Conservation (phyloP, 768 basidiomycete genomes). For the Exsudoporus frostii region DNA sequence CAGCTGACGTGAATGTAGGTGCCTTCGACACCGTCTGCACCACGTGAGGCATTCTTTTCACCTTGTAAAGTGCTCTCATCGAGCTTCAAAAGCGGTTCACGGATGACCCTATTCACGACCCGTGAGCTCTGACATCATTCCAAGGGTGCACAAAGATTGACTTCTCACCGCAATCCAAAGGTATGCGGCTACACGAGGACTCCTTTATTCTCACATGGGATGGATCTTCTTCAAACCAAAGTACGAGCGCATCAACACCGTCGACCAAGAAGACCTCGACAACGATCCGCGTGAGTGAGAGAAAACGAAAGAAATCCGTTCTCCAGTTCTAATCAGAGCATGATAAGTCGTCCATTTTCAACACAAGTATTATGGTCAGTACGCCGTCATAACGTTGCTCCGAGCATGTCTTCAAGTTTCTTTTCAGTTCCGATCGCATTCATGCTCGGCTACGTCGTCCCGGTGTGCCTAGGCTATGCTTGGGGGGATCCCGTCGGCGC, state of each 20-base stretch:
- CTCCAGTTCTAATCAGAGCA: background rate
- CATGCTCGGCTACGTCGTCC: slow-evolving; percentile 1
- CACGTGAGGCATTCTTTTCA: background rate
- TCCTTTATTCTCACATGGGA: slow-evolving; percentile 10
- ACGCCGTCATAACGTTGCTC: background rate
- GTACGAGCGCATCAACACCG: slow-evolving; percentile 4
- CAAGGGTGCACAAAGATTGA: background rate
- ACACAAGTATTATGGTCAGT: slow-evolving; percentile 11
- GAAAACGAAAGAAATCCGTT: background rate
- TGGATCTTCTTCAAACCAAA: slow-evolving; percentile 12
- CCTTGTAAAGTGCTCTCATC: background rate
- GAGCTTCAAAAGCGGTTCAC: slow-evolving; percentile 1
- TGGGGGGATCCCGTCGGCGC: slow-evolving; percentile 10
- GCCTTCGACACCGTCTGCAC: slow-evolving; percentile 11
- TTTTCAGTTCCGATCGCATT: slow-evolving; percentile 10
- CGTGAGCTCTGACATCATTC: slow-evolving; percentile 1
- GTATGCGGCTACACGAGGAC: slow-evolving; percentile 9
- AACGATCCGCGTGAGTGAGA: slow-evolving; percentile 6
- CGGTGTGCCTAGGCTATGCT: background rate
- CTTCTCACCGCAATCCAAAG: background rate
- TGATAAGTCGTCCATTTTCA: slow-evolving; percentile 7
- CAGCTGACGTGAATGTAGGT: slow-evolving; percentile 2
- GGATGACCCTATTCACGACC: slow-evolving; percentile 11
- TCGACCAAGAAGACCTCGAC: slow-evolving; percentile 8
- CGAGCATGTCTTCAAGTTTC: background rate